Evolutionary conservation across 805 yeast genomes (phyloP), one percentile per base, ranked within the genome.

Genomic region (Wickerhamiella dianesei): DNA sequence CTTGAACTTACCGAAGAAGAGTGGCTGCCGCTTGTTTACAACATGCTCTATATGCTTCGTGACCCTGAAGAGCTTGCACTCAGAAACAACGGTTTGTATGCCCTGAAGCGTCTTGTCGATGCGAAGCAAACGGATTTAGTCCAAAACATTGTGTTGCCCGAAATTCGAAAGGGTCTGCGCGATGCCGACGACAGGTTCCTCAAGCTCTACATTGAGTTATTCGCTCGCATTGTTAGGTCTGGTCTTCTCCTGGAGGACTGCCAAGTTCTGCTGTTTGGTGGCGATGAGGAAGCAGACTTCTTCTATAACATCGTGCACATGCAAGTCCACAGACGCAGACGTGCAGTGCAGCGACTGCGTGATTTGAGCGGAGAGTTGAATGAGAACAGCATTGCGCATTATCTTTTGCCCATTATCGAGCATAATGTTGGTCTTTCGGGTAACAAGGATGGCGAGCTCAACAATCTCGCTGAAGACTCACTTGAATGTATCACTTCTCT

Each of bases 221-320:
- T 89, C 44, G 74, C 79, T 2, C 80, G 83, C 53, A 64, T 77
- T 40, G 82, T 86, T 13, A 40, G 36, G 13, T 41, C 16, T n/a
- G 46, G 35, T n/a, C 43, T 48, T 2, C 14, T 52, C 2, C 47
- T 50, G 4, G n/a, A 42, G n/a, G 54, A 70, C 35, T 64, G 69
- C 54, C 63, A 64, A 42, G 51, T 74, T 1, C 64, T 89, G 37
- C 63, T 80, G 1, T 72, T 68, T 56, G 70, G 73, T 44, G 80
- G 79, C 39, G 94, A 86, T 55, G 89, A 80, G 35, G 96, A 87
- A 56, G 82, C 86, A 3, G 80, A 85, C 62, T 82, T 85, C 59
- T 85, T 85, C 64, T 60, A 66, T 40, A 86, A 87, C 56, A 71
- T 92, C 43, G 73, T 72, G 50, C 96, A 89, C 61, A 78, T 89